Base-by-base conservation (phyloP, 1,284 basidiomycete species). In the Abortiporus biennis region DNA sequence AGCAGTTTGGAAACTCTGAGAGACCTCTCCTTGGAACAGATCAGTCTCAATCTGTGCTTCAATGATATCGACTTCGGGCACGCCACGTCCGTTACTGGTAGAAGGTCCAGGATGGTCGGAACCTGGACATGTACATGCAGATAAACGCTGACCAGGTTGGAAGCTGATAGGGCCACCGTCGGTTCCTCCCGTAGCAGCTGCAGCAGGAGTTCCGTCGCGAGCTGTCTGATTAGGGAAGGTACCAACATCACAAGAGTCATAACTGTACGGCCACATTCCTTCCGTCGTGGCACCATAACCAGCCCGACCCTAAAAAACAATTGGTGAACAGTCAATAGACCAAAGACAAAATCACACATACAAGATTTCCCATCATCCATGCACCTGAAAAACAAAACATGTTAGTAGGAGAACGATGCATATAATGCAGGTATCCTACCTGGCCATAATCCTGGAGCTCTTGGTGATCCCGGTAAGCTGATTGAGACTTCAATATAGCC, bases 401-500 rank as follows among this genome's bases (percentile, higher is more conserved):
- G n/a, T 9, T n/a, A 8, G 9, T 9, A 54, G 40, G 19, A 25
- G 20, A 13, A 32, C 3, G 24, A 23, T 8, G 15, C 16, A 2
- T 11, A 32, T 17, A 23, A 17, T 24, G 40, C 11, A 32, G n/a
- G 17, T 23, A 13, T n/a, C 46, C 20, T 25, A 53, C 37, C 42
- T 62, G 79, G 78, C 80, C 80, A 81, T 27, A 78, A 72, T 9
- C 92, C 92, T n/a, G 84, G 76, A 3, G 80, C 71, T 34, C 66
- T 56, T 3, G 74, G 69, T 15, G 65, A 66, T 2, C 92, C 92
- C n/a, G 92, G 92, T 49, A 96, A 65, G 54, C 84, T 89, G 16
- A 94, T 61, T 12, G 74, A 73, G 13, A 84, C 78, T 59, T 94
- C 91, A 43, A 97, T 71, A 58, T 92, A 92, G 1, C 92, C 94